Percentiles rank a stretch among this genome's conserved stretches.
These are phyloP conservation scores for Dendrobium chrysotoxum DNA, from an alignment of 106 monocot genomes.

Conservation along the genomic window DNA sequence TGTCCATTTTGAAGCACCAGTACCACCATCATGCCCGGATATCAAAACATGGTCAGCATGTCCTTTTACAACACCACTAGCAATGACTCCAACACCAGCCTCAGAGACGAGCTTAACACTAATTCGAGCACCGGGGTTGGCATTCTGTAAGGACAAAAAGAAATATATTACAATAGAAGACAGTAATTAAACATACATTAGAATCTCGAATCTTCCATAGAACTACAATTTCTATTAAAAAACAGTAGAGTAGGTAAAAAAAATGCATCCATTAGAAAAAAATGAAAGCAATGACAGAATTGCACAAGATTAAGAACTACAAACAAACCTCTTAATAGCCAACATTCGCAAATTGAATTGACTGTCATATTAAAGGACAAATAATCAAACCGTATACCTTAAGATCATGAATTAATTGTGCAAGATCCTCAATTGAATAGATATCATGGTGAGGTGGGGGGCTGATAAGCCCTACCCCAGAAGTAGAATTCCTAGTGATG, in stretches of 20 bases:
- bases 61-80: slow-evolving; percentile 97
- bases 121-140: slow-evolving; percentile 88
- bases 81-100: slow-evolving; percentile 99
- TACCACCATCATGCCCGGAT: slow-evolving; percentile 98
- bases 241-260: background rate
- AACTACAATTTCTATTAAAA: background rate
- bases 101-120: slow-evolving; percentile 98
- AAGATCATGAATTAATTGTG: slow-evolving; percentile 95
- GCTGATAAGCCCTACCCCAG: slow-evolving; percentile 96
- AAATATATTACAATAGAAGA: background rate
- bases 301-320: background rate
- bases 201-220: background rate
- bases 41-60: slow-evolving; percentile 99
- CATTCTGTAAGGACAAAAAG: slow-evolving; percentile 43
- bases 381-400: slow-evolving; percentile 46
- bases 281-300: background rate
- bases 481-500: slow-evolving; percentile 92
- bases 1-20: slow-evolving; percentile 98
- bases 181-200: background rate
- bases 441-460: slow-evolving; percentile 99
- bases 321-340: background rate
- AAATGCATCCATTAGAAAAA: background rate
- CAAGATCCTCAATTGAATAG: slow-evolving; percentile 97
- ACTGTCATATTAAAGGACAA: background rate
- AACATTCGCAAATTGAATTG: background rate